A percentile compares a stretch with the other conserved stretches of the same genome.
Evolutionary conservation across 176 grass and related monocot species (phyloP).

Genomic region (Chloris gayana): DNA sequence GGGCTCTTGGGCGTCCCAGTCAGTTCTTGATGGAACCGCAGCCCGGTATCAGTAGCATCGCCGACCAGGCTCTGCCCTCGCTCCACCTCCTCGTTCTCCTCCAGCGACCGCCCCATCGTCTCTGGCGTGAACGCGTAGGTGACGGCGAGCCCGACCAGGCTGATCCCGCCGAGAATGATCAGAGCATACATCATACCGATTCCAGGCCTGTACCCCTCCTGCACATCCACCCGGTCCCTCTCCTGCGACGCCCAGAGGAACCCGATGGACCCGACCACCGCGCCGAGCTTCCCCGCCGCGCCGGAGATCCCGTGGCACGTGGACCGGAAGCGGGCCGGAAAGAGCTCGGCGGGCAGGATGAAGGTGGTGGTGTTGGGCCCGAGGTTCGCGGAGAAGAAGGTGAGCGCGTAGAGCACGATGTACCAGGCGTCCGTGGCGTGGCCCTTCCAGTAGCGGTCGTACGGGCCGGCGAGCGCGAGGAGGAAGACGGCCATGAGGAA

Average conservation of each 20-base stretch:
- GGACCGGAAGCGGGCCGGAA: conserved; percentile 54
- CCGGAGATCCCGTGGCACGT: conserved; percentile 66
- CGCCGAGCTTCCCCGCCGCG: conserved; percentile 49
- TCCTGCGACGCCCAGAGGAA: conserved; percentile 61
- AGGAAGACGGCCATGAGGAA: conserved; percentile 65
- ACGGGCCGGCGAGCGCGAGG: conserved; percentile 55
- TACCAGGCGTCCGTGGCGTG: conserved; percentile 35
- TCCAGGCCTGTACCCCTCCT: conserved; percentile 26
- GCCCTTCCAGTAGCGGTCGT: conserved; percentile 56
- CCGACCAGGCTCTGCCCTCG: background rate
- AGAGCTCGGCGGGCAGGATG: conserved; percentile 72
- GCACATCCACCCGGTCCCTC: background rate
- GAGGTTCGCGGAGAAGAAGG: conserved; percentile 79
- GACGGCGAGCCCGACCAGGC: conserved; percentile 48
- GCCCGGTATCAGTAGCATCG: background rate
- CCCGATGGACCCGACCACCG: conserved; percentile 44
- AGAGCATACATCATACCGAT: conserved; percentile 64
- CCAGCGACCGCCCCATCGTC: conserved; percentile 64
- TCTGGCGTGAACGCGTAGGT: conserved; percentile 62
- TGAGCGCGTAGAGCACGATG: conserved; percentile 66
- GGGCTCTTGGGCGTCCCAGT: background rate
- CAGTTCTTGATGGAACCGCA: background rate
- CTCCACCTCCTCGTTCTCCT: conserved; percentile 66
- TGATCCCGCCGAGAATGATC: conserved; percentile 53
- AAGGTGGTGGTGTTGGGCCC: conserved; percentile 77